Base-by-base conservation (phyloP, 345 rosid genomes). In the Aquilaria malaccensis region DNA sequence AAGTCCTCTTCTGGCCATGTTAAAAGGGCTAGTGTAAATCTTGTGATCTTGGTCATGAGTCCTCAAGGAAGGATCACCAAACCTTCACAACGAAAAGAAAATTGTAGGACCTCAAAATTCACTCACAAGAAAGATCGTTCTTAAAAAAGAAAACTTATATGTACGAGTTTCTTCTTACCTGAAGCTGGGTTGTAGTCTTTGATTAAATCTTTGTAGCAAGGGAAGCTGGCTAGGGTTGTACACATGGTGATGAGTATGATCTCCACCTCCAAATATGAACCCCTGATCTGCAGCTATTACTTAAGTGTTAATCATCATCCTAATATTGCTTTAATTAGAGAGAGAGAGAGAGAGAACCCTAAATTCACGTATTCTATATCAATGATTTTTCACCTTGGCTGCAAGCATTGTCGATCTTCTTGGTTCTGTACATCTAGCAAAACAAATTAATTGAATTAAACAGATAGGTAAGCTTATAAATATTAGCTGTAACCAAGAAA, bases 391-490 rank as follows among this genome's bases (percentile, higher is more conserved):
- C 64, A 87, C 95, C 86, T 76, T 77, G 85, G 65, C 72, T 76
- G 0, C 66, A 71, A 50, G 73, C 81, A 73, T 81, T 37, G 1
- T 37, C 86, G 29, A 64, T 66, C 72, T 83, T 87, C 80, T 85
- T 87, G 83, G 86, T 82, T 62, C 95, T 76, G 52, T 76, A 85
- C 95, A 88, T 88, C 96, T 88, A 52, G 29, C 41, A 51, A 45
- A 65, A 47, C 7, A 58, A 59, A 52, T 41, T 30, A 55, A 41
- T 46, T 37, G 5, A 37, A 5, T 37, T 37, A 3, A 37, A 37
- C 4, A 37, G 43, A 37, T 37, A 0, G 2, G 43, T 37, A 37
- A 37, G 12, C 30, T 33, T 33, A 45, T 50, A 61, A 37, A 56
- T 58, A 49, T 59, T 58, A 67, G 31, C 41, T 32, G 56, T 15